Conservation (phyloP, 1,284 basidiomycete genomes). For the Cutaneotrichosporon dermatis region DNA sequence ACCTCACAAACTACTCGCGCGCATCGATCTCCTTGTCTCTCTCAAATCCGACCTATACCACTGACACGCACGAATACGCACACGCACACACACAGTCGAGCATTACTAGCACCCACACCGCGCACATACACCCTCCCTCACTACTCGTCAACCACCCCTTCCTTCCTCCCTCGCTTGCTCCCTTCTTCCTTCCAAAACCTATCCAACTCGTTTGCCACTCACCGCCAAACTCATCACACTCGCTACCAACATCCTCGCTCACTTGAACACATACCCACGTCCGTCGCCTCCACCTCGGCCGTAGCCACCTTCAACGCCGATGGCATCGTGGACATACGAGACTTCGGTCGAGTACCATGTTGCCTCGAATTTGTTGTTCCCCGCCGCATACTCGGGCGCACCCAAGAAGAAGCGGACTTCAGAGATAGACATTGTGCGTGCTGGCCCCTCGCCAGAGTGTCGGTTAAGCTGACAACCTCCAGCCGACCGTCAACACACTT, state of each 20-base stretch:
- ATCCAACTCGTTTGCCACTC: neutral
- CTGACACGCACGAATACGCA: too few species aligned
- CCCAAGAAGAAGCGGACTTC: conserved; percentile 4
- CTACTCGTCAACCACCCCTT: too few species aligned
- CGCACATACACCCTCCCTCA: neutral
- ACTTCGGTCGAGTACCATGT: conserved; percentile 15
- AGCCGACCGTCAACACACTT: too few species aligned
- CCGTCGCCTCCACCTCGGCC: too few species aligned
- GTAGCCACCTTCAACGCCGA: neutral
- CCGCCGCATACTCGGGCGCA: neutral
- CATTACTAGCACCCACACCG: too few species aligned
- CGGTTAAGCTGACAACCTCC: too few species aligned
- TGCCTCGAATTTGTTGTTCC: neutral
- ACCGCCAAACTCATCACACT: neutral
- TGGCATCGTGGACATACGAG: conserved; percentile 14
- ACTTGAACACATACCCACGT: neutral
- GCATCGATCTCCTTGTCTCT: too few species aligned
- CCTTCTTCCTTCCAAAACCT: neutral
- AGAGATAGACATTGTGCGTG: neutral
- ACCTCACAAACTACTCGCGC: too few species aligned
- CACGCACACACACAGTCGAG: too few species aligned
- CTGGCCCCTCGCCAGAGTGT: neutral
- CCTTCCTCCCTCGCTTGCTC: too few species aligned
- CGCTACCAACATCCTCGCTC: neutral
- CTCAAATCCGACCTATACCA: too few species aligned